Base-by-base conservation (phyloP, 2,329 filamentous ascomycete genomes). In the Cladosporium austrohemisphaericum region DNA sequence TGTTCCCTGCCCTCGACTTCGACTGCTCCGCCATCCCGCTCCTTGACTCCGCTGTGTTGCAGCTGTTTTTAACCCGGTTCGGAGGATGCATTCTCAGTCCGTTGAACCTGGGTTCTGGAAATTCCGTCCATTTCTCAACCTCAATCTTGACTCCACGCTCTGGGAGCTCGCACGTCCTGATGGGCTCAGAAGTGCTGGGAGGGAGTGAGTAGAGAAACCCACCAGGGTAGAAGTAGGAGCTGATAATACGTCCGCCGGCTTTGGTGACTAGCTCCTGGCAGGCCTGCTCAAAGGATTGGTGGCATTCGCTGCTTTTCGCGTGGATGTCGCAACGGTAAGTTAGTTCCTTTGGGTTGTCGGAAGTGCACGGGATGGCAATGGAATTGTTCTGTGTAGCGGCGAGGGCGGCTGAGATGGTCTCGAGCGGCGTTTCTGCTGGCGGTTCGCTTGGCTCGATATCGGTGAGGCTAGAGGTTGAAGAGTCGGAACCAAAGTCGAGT, bases 171-270 rank as follows among this genome's bases (percentile, higher is more conserved):
- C 47, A 31, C 32, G 43, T 31, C 14, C 26, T n/a, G 6, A 56
- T 41, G 18, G 53, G 50, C 11, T 50, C 53, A 5, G n/a, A 26
- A 11, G 47, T 43, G 11, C 26, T 29, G 9, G 41, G 29, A 6
- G 53, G 48, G 5, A 58, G 29, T 4, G 33, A 20, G 35, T 52
- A 60, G 32, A 60, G 47, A 38, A 60, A 57, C 10, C 57, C 57
- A 28, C 56, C 56, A 3, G 43, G 50, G 44, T 51, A 60, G 23
- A 44, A 36, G 28, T 53, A 53, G 9, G 55, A 47, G 22, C 52
- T 29, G 7, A 55, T 19, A 16, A 60, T 32, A 4, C 13, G 33
- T n/a, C 57, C 57, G 20, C 54, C 55, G 6, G 47, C 49, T 35
- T 45, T 40, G 10, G 41, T 16, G 31, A 59, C 44, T 20, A 55